Evolutionary conservation across 805 yeast species (phyloP), one percentile per base, ranked within the genome.

Genomic region (Starmera quercuum): DNA sequence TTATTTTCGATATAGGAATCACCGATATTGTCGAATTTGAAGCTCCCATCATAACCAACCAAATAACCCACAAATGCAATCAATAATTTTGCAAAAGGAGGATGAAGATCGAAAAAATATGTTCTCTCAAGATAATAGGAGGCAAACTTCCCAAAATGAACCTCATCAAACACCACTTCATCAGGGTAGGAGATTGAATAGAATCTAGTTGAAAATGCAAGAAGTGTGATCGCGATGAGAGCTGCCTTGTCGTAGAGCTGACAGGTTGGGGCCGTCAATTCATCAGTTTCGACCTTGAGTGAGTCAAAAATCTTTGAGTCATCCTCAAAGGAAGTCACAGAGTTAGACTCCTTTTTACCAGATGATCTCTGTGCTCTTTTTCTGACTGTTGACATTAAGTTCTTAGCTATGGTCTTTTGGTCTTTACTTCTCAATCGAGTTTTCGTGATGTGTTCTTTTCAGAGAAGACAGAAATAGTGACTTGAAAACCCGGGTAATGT

Each of bases 91-190:
- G 95, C 98, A 59, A 92, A 85, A 16, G 99, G 99, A 8, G 99
- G 99, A 61, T 92, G 99, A 33, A 92, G 76, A 61, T 92, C 99
- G 52, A 92, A 92, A 58, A 86, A 92, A 58, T 84, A 92, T 0
- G 95, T 82, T 41, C 95, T 71, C 58, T 90, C 83, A 39, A 90
- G 62, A 58, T 90, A 90, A 59, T 83, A 81, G 2, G 86, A 74
- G 7, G 90, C 90, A 56, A 83, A 83, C 49, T 83, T 83, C 24
- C 95, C 95, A 49, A 83, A 83, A 56, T 83, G 94, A 15, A 82
- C 92, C 53, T 83, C 94, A 59, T 83, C 95, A 47, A 83, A 83
- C 3, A 83, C 92, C 37, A 83, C 94, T 54, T 79, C 80, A 40
- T 68, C 66, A 3, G 94, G 94, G 31, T 61, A 64, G 55, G 77